Conservation (phyloP, 2,329 filamentous ascomycete species). For the Aspergillus sp. region DNA sequence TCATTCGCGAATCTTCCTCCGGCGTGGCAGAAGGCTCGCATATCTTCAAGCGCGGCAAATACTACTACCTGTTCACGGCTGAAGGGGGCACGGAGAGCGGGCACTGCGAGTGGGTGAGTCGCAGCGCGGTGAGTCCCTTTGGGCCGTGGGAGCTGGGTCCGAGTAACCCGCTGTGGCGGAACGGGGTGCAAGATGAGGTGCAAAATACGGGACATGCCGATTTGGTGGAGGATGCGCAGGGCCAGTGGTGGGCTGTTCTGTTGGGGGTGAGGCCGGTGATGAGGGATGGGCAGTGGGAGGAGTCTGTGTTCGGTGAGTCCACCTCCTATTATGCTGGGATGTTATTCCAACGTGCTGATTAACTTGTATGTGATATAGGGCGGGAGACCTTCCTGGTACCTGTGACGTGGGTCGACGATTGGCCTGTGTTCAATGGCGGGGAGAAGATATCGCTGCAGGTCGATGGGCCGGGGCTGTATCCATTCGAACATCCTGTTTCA, state of each 20-base stretch:
- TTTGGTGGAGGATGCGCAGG: slow-evolving; percentile 46
- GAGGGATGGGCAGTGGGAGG: slow-evolving; percentile 30
- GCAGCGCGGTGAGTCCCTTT: slow-evolving; percentile 54
- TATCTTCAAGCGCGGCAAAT: slow-evolving; percentile 52
- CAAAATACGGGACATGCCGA: slow-evolving; percentile 54
- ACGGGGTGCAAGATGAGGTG: slow-evolving; percentile 49
- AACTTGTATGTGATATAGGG: slow-evolving; percentile 25
- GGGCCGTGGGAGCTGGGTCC: slow-evolving; percentile 64
- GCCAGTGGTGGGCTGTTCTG: slow-evolving; percentile 51
- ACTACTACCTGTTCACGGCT: slow-evolving; percentile 55
- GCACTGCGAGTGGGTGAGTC: slow-evolving; percentile 60
- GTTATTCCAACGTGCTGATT: background rate
- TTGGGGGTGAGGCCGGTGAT: slow-evolving; percentile 46
- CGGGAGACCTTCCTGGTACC: slow-evolving; percentile 53
- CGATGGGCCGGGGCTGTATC: slow-evolving; percentile 21
- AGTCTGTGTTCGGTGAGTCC: slow-evolving; percentile 44
- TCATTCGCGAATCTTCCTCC: slow-evolving; percentile 47
- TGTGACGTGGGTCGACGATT: slow-evolving; percentile 52
- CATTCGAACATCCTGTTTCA: slow-evolving; percentile 9
- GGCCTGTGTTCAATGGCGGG: slow-evolving; percentile 53
- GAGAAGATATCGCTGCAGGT: slow-evolving; percentile 42
- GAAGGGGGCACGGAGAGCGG: slow-evolving; percentile 60
- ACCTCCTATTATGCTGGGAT: background rate
- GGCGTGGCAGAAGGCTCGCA: slow-evolving; percentile 55
- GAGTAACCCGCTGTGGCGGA: slow-evolving; percentile 57